Evolutionary conservation across 148 eudicot species (phyloP).

Genomic region (Cornus suecica): DNA sequence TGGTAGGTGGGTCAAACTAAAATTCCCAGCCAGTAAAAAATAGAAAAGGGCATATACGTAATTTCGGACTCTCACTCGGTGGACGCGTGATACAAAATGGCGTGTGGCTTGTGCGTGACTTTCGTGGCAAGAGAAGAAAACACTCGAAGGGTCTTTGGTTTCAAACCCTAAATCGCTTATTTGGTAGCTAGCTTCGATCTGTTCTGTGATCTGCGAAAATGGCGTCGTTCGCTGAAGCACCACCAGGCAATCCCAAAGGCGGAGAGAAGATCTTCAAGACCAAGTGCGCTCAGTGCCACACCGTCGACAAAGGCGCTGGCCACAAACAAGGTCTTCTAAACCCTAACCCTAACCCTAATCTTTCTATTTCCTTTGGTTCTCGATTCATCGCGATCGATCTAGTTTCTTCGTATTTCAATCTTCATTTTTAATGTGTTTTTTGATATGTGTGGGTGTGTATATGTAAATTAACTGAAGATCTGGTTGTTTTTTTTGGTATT

Average conservation of each 20-base stretch:
- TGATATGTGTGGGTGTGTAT: background rate
- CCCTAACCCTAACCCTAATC: background rate
- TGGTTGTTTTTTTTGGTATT: too few relatives aligned
- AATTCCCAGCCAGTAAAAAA: too few relatives aligned
- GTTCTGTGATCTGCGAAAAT: background rate
- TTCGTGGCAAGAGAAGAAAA: background rate
- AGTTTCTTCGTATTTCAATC: background rate
- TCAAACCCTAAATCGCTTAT: background rate
- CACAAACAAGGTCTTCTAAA: conserved; percentile 41
- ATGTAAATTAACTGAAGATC: background rate
- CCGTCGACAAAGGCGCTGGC: conserved; percentile 37
- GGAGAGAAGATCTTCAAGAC: conserved; percentile 40
- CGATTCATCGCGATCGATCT: background rate
- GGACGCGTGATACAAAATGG: background rate
- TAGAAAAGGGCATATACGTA: background rate
- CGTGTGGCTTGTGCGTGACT: background rate
- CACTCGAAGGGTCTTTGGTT: background rate
- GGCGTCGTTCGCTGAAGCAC: conserved; percentile 32
- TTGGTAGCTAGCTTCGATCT: background rate
- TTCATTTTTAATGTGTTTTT: background rate
- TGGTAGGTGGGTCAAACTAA: too few relatives aligned
- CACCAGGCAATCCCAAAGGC: conserved; percentile 20
- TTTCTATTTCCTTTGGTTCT: background rate
- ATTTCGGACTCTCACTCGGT: too few relatives aligned
- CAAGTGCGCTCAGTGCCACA: conserved; percentile 42